Evolutionary conservation across 148 eudicot genomes (phyloP).

Genomic region (Rhododendron griersonianum): DNA sequence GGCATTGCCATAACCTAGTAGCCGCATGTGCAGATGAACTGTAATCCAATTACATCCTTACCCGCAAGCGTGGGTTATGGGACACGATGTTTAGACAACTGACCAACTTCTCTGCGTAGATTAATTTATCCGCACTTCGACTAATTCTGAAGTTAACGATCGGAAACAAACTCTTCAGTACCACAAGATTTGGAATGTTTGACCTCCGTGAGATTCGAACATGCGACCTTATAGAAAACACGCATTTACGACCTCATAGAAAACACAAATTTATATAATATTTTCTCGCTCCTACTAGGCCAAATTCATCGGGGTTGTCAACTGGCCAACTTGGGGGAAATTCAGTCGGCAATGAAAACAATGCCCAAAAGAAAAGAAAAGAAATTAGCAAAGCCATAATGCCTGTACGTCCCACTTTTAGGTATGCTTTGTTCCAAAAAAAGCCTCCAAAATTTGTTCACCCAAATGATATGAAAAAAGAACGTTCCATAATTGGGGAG

Average conservation of each 20-base stretch:
- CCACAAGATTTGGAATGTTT: not conserved
- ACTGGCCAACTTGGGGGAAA: not conserved
- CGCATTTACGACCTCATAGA: no score
- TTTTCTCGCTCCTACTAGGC: not conserved
- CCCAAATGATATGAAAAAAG: not conserved
- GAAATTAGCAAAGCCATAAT: not conserved
- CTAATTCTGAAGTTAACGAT: no score
- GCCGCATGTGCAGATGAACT: not conserved
- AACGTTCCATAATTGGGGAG: not conserved
- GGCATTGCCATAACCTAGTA: not conserved
- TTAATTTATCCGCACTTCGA: no score
- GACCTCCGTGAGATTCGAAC: not conserved
- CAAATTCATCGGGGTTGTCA: not conserved
- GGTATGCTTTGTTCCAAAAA: not conserved
- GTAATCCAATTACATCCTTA: not conserved
- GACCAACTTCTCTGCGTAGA: not conserved
- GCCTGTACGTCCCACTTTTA: no score
- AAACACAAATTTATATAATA: no score
- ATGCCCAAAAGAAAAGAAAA: not conserved
- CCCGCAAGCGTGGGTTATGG: not conserved
- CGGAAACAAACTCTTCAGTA: fast-evolving
- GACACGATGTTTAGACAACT: not conserved
- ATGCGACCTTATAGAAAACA: no score
- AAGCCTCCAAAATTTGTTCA: not conserved
- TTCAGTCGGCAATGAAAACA: not conserved